These are phyloP conservation scores for Ascochyta clinopodiicola DNA, from an alignment of 2,329 filamentous ascomycete genomes.

Conservation along the genomic window DNA sequence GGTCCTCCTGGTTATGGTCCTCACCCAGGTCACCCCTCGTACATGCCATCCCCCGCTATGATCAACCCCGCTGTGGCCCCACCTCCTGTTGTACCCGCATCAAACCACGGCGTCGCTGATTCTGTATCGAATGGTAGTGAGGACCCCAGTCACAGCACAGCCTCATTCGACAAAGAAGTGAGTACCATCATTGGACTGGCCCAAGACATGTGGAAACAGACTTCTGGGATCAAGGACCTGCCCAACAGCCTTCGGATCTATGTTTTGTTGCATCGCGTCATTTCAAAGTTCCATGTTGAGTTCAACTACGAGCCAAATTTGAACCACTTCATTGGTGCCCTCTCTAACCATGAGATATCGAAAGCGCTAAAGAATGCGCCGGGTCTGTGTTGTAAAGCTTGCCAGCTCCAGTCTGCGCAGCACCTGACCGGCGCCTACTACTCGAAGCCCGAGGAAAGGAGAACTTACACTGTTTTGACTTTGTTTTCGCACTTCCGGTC, in stretches of 20 bases:
- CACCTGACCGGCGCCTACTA: constrained; percentile 40
- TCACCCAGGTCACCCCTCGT: constrained; percentile 32
- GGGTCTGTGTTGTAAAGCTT: constrained; percentile 54
- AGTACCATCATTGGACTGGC: constrained; percentile 57
- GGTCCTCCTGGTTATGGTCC: constrained; percentile 38
- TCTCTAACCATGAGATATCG: constrained; percentile 51
- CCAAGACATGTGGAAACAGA: constrained; percentile 68
- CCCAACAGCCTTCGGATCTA: constrained; percentile 68
- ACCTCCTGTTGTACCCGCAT: constrained; percentile 29
- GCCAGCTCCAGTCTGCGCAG: constrained; percentile 39
- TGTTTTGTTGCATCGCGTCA: constrained; percentile 68
- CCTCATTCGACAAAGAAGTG: constrained; percentile 49
- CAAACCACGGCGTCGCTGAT: constrained; percentile 27
- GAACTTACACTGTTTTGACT: constrained; percentile 57
- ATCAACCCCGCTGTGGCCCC: constrained; percentile 37
- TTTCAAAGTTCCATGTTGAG: constrained; percentile 62
- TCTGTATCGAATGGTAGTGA: constrained; percentile 22
- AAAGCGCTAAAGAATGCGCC: constrained; percentile 53
- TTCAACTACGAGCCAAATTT: constrained; percentile 66
- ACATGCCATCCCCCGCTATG: constrained; percentile 43
- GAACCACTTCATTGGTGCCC: constrained; percentile 59
- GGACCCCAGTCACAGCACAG: constrained; percentile 40
- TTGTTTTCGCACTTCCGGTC: constrained; percentile 67
- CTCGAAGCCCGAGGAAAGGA: constrained; percentile 48
- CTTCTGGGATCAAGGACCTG: constrained; percentile 66